A percentile compares a stretch with the other conserved stretches of the same genome.
phyloP scores from a whole-genome alignment of 371 early-diverging fungal species.

The Phascolomyces articulosus region DNA sequence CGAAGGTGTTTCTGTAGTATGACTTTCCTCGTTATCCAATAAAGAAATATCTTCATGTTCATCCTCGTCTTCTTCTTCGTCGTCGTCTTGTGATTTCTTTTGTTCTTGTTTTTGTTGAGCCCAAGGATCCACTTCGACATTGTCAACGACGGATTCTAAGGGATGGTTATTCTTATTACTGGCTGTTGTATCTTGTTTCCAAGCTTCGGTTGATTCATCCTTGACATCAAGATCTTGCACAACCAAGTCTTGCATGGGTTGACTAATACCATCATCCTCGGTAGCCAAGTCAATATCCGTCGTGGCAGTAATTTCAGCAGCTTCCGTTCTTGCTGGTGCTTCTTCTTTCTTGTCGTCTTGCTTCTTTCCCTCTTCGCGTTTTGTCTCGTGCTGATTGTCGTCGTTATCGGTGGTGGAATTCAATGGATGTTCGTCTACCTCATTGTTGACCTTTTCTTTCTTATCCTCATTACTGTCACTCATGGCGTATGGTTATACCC shows the following conservation, averaged over 20 bases:
- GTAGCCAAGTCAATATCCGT: not conserved
- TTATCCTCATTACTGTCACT: not conserved
- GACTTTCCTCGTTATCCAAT: not conserved
- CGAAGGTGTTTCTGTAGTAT: not conserved
- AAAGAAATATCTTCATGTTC: not conserved
- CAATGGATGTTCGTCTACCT: not conserved
- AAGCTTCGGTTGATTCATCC: constrained; percentile 5
- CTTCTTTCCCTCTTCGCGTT: not conserved
- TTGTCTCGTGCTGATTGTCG: too few relatives aligned
- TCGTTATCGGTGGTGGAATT: not conserved
- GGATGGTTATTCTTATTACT: constrained; percentile 3
- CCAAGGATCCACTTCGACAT: not conserved
- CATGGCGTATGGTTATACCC: too few relatives aligned
- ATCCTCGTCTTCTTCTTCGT: not conserved
- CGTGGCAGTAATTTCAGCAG: too few relatives aligned
- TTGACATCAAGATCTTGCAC: not conserved
- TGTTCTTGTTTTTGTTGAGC: not conserved
- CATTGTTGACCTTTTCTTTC: not conserved
- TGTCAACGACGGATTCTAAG: constrained; percentile 1
- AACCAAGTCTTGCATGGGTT: not conserved
- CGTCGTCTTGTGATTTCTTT: not conserved
- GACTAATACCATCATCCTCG: not conserved
- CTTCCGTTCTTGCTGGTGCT: too few relatives aligned
- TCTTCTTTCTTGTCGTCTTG: not conserved
- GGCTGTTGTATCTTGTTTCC: not conserved